phyloP scores from a whole-genome alignment of 495 filamentous ascomycete genomes.

The Neurospora tetrasperma region DNA sequence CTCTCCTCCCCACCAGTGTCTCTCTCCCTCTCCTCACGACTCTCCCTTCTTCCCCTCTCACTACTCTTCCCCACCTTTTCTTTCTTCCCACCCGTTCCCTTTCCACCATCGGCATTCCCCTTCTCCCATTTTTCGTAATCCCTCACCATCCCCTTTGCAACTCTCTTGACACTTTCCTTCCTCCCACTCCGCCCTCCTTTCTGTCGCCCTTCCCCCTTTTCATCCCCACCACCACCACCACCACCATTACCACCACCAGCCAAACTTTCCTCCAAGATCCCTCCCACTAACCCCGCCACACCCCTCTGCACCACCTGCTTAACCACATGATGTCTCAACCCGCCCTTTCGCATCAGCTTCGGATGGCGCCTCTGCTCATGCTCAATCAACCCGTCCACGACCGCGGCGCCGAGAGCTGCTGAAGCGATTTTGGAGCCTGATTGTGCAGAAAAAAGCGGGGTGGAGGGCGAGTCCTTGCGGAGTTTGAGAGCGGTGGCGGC shows the following conservation, averaged over 20 bases:
- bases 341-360: conserved; percentile 18
- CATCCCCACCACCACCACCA: background rate
- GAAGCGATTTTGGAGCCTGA: conserved; percentile 18
- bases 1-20: background rate
- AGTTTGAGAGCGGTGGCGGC: conserved; percentile 21
- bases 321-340: conserved; percentile 17
- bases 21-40: background rate
- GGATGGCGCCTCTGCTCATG: background rate
- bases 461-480: conserved; percentile 10
- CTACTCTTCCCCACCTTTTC: background rate
- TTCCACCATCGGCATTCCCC: background rate
- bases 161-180: conserved; percentile 1
- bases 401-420: conserved; percentile 20
- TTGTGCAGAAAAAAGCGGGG: conserved; percentile 19
- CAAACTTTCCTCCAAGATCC: background rate
- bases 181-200: background rate
- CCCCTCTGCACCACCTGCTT: conserved; percentile 16
- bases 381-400: conserved; percentile 21
- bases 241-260: background rate
- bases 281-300: conserved; percentile 14
- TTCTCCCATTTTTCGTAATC: background rate
- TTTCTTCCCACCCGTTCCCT: background rate
- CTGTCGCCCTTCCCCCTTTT: background rate
- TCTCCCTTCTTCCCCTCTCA: background rate
- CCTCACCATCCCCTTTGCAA: background rate